Conservation (phyloP, 2,329 filamentous ascomycete species). For the Pleoardoris graminearum region DNA sequence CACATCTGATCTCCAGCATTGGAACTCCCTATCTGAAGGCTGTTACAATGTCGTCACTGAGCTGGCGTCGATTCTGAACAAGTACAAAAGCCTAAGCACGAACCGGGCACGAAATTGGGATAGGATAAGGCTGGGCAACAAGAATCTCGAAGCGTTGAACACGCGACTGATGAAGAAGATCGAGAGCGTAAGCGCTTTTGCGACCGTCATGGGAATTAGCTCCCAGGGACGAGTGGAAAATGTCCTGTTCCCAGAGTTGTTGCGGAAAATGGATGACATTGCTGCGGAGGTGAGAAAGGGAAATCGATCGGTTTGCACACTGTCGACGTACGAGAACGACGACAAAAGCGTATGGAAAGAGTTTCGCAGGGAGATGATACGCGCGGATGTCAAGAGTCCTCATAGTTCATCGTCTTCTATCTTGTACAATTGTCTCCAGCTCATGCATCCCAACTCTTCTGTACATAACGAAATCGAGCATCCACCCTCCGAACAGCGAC, state of each 20-base stretch:
- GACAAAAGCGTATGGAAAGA: constrained; percentile 3
- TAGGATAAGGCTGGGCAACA: constrained; percentile 3
- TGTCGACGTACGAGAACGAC: constrained; percentile 3
- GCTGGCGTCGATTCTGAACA: constrained; percentile 1
- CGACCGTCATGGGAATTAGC: constrained; percentile 4
- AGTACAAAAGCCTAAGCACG: constrained; percentile 6
- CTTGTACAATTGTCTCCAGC: too few relatives aligned
- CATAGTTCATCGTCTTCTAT: too few relatives aligned
- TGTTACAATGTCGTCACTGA: neutral
- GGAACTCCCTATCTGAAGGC: neutral
- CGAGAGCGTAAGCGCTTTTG: neutral
- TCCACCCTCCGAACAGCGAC: too few relatives aligned
- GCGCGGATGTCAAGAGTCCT: neutral
- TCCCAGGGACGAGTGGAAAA: constrained; percentile 4
- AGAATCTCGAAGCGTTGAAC: constrained; percentile 1
- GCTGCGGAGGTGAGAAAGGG: neutral
- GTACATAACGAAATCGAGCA: too few relatives aligned
- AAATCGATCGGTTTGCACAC: neutral
- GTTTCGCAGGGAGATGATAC: constrained; percentile 5
- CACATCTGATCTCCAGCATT: neutral
- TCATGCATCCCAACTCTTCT: too few relatives aligned
- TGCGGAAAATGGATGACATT: neutral
- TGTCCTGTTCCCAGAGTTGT: neutral
- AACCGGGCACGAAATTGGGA: constrained; percentile 5
- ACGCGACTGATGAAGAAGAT: neutral